Evolutionary conservation across 148 eudicot species (phyloP), one percentile per base, ranked within the genome.

Genomic region (Polygonum aviculare): DNA sequence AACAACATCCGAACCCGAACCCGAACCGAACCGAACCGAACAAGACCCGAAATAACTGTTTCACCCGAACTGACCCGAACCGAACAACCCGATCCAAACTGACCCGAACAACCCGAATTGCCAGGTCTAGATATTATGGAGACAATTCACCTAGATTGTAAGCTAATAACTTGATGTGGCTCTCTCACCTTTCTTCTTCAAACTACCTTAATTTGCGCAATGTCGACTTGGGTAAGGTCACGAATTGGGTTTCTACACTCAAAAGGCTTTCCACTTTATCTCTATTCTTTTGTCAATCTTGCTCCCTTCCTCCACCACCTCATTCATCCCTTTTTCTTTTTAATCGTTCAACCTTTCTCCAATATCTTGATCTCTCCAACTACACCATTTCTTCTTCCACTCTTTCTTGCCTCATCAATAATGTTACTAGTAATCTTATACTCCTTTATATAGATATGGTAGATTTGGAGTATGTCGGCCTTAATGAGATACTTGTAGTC

Each of bases 201-300:
- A 47, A 54, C 38, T 77, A 83, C 71, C 84, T 87, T 72, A 79
- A 80, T 16, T 80, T 87, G 78, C 82, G 69, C 36, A 21, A 57
- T 3, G 84, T 81, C 1, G 78, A 84, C 38, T 84, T 85, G 48
- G 73, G 77, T 4, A 14, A 63, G 33, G 84, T 77, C 2, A 35
- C 69, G 14, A 71, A 78, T 55, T 85, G 88, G 88, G 35, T 77
- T 19, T 69, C 80, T 15, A 59, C 69, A 14, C 44, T 88, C 33
- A 82, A 79, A 77, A 71, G 31, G 16, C 80, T 85, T 49, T 84
- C 85, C 22, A 51, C 18, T 41, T 80, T 88, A 77, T 49, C 74
- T 3, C 1, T 7, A 5, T 55, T 55, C 1, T 0, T 0, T n/a
- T 55, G 62, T 10, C 1, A 2, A n/a, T 55, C 22, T 3, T 55